Evolutionary conservation across 177 flowering plant species (phyloP).

Genomic region (Vitis hybrid): DNA sequence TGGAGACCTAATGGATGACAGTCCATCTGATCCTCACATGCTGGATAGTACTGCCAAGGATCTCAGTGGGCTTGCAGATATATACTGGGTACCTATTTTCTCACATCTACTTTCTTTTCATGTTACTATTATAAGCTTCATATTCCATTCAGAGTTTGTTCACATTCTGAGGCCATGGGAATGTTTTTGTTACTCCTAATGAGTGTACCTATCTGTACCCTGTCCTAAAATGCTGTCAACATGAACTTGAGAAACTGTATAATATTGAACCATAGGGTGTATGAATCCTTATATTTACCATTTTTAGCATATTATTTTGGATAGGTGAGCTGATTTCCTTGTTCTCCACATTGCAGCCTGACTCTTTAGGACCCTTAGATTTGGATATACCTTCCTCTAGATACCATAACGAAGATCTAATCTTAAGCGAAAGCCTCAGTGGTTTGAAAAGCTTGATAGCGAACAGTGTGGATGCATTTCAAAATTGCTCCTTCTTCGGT

Average conservation of each 20-base stretch:
- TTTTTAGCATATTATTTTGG: conserved; percentile 1
- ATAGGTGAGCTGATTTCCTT: conserved; percentile 12
- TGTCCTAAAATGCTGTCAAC: neutral
- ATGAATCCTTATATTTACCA: neutral
- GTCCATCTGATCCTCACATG: conserved; percentile 24
- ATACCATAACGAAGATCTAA: conserved; percentile 64
- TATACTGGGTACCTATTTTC: conserved; percentile 71
- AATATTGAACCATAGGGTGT: neutral
- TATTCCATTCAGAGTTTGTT: neutral
- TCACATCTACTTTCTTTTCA: neutral
- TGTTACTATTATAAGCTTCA: neutral
- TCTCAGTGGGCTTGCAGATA: conserved; percentile 54
- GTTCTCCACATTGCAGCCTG: conserved; percentile 64
- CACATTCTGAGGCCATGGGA: neutral
- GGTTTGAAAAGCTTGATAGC: conserved; percentile 81
- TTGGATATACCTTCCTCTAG: conserved; percentile 67
- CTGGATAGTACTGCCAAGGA: conserved; percentile 38
- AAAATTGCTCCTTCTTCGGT: conserved; percentile 74
- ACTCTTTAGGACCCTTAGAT: conserved; percentile 93
- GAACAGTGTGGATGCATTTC: conserved; percentile 89
- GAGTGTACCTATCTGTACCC: neutral
- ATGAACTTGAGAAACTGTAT: neutral
- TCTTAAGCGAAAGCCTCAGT: conserved; percentile 69
- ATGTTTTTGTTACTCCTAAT: neutral
- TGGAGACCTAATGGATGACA: conserved; percentile 30